Base-by-base conservation (phyloP, 1,139 yeast genomes). In the Taphrina betulina region DNA sequence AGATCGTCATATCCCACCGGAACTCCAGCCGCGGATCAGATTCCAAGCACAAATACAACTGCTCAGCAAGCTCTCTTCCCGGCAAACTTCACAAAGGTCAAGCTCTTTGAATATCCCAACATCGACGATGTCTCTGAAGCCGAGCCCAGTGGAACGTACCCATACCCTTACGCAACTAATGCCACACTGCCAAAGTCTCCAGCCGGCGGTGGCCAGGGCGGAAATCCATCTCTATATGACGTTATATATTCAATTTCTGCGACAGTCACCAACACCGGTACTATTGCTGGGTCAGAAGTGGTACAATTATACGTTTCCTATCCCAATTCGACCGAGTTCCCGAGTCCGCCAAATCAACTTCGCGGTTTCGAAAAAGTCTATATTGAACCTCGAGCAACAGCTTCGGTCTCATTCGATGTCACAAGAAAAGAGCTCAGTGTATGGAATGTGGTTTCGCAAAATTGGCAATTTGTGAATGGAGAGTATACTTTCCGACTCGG, bases 381-480 rank as follows among this genome's bases (percentile, higher is more conserved):
- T 54, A 65, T 80, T 41, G 72, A 71, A n/a, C 72, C 78, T 10
- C 80, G 79, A 0, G 71, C 71, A 44, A 61, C 72, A 0, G 69
- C 69, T 2, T 66, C 66, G 19, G 71, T 79, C 10, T 65, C 64
- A 26, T 81, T 81, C 64, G 74, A 75, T 50, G 69, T 82, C 23
- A 67, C 74, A 59, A 76, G 79, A 62, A 72, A 83, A 59, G 86
- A 82, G 66, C 68, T 82, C 63, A 74, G 82, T 60, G 70, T 76
- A 28, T 82, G 85, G 85, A 84, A 81, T 65, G 70, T 77, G 0
- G 72, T 66, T 29, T 72, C 75, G 14, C 84, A 81, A 65, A 78
- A 79, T 58, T 82, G 87, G 86, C 71, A 79, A 24, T 75, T 81
- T 36, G 81, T 77, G 62, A 75, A 78, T 3, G 86, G 86, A 12